phyloP scores from a whole-genome alignment of 1,284 basidiomycete genomes.

The Pseudozyma hubeiensis region DNA sequence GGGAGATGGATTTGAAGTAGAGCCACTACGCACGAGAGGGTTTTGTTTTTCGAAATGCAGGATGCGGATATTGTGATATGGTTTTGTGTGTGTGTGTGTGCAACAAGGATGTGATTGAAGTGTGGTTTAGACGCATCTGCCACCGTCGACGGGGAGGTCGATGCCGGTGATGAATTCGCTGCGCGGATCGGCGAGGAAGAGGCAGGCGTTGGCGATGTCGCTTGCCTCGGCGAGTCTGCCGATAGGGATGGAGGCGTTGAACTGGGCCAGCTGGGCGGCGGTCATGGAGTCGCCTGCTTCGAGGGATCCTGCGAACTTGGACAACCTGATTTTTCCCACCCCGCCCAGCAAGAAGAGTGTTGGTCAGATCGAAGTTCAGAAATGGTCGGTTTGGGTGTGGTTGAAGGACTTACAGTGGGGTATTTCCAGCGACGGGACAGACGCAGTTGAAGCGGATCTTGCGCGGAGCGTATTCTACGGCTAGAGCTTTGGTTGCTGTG shows the following conservation, averaged over 20 bases:
- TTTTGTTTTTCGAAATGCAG: no score
- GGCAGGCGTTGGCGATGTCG: conserved; percentile 48
- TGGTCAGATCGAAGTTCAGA: no score
- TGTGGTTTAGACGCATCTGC: conserved; percentile 34
- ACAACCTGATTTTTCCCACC: no score
- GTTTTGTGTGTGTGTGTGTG: neutral
- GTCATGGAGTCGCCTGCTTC: conserved; percentile 34
- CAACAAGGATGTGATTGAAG: neutral
- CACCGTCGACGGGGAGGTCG: conserved; percentile 48
- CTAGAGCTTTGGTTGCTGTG: conserved; percentile 45
- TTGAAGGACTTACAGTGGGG: conserved; percentile 41
- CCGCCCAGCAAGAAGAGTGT: no score
- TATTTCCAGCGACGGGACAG: conserved; percentile 48
- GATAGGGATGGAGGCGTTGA: conserved; percentile 39
- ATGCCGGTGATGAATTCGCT: conserved; percentile 41
- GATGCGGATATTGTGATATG: neutral
- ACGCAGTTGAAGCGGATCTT: conserved; percentile 47
- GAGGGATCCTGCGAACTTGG: conserved; percentile 33
- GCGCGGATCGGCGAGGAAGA: conserved; percentile 43
- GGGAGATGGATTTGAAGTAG: conserved; percentile 61
- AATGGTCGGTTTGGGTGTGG: neutral
- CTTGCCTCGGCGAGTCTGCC: conserved; percentile 26
- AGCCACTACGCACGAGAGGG: neutral
- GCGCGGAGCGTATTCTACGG: conserved; percentile 40
- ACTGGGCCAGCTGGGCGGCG: conserved; percentile 11